Conservation (phyloP, 2,329 filamentous ascomycete species). For the Dothistroma pini region DNA sequence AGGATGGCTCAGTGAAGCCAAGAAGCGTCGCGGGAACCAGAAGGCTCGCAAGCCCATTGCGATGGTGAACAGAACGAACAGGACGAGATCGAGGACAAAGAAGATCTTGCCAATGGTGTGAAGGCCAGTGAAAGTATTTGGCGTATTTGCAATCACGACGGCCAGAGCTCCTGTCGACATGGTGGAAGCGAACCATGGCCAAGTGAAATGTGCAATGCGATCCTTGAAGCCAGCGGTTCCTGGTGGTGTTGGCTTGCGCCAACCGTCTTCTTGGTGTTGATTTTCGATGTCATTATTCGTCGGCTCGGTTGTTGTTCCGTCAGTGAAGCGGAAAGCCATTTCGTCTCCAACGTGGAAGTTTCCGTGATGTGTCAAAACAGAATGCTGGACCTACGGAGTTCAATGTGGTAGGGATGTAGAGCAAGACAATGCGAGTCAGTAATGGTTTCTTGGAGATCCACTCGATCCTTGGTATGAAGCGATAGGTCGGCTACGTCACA, state of each 20-base stretch:
- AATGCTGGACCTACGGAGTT: too few species aligned
- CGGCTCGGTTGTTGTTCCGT: background rate
- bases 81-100: slow-evolving; percentile 63
- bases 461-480: too few species aligned
- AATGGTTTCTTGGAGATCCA: too few species aligned
- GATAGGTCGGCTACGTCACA: too few species aligned
- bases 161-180: slow-evolving; percentile 73
- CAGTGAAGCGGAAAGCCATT: background rate
- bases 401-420: too few species aligned
- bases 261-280: background rate
- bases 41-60: slow-evolving; percentile 60
- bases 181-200: slow-evolving; percentile 70
- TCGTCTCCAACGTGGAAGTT: background rate
- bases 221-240: slow-evolving; percentile 23
- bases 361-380: too few species aligned
- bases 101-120: slow-evolving; percentile 62
- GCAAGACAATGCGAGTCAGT: too few species aligned
- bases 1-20: slow-evolving; percentile 60
- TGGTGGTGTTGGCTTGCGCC: slow-evolving; percentile 5
- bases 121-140: slow-evolving; percentile 62
- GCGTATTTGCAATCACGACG: slow-evolving; percentile 61
- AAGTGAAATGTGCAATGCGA: slow-evolving; percentile 25
- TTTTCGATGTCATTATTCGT: background rate
- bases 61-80: slow-evolving; percentile 57
- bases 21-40: slow-evolving; percentile 55